Evolutionary conservation across 805 yeast genomes (phyloP).

Genomic region (Ogataea paraovalis): DNA sequence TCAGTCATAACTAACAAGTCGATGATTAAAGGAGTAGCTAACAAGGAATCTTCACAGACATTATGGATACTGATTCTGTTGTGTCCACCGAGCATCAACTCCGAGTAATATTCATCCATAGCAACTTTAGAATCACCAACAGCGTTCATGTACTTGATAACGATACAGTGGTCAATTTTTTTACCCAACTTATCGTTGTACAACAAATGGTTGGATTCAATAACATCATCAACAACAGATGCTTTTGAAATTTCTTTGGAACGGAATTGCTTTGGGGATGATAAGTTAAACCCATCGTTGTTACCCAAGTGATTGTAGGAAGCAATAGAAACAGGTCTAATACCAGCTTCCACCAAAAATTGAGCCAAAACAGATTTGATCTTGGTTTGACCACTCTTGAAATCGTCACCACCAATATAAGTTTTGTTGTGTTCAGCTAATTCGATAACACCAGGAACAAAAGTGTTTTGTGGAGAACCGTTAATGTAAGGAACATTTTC

Average conservation of each 20-base stretch:
- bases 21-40: slow-evolving; percentile 92
- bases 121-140: slow-evolving; percentile 97
- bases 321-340: slow-evolving; percentile 89
- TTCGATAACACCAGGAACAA: slow-evolving; percentile 92
- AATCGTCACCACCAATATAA: slow-evolving; percentile 95
- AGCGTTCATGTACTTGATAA: slow-evolving; percentile 88
- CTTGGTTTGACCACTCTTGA: slow-evolving; percentile 95
- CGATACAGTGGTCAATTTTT: slow-evolving; percentile 88
- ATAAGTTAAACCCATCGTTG: slow-evolving; percentile 90
- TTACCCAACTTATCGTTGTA: slow-evolving; percentile 78
- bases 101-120: slow-evolving; percentile 97
- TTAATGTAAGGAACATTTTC: slow-evolving; percentile 89
- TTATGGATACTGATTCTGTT: slow-evolving; percentile 91
- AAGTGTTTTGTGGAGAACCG: slow-evolving; percentile 97
- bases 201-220: slow-evolving; percentile 78
- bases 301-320: slow-evolving; percentile 96
- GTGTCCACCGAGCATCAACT: slow-evolving; percentile 96
- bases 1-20: slow-evolving; percentile 89
- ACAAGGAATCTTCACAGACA: slow-evolving; percentile 92
- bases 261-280: slow-evolving; percentile 89
- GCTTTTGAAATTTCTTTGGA: slow-evolving; percentile 93
- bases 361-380: slow-evolving; percentile 95
- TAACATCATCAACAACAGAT: slow-evolving; percentile 91
- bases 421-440: slow-evolving; percentile 73
- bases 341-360: slow-evolving; percentile 95